Base-by-base conservation (phyloP, 2,329 filamentous ascomycete species). In the Penicillium decumbens region DNA sequence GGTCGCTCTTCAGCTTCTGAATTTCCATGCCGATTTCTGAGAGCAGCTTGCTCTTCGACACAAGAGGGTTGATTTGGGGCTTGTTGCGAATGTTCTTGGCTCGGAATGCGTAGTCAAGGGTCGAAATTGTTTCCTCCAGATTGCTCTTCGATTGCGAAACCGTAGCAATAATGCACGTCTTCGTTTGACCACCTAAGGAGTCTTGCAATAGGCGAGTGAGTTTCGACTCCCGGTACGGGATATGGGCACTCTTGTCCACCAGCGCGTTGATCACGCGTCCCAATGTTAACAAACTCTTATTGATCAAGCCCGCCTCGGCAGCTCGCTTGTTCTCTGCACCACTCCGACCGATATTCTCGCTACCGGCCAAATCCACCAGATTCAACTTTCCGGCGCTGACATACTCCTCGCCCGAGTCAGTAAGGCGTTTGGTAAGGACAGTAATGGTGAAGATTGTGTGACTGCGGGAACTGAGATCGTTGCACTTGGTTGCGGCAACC, bases 401-500 rank as follows among this genome's bases (percentile, higher is more conserved):
- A 63, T 88, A 91, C 54, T 97, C 92, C 65, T 97, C 91, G 3
- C 90, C 91, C 53, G 86, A 83, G 41, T 95, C 88, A 2, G 83
- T 82, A 0, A 82, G 82, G 54, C 87, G 85, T 71, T 95, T 95
- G 63, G 90, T 85, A 65, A 91, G 89, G 0, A 91, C 88, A 0
- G 92, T 96, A 52, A 98, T 88, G 6, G 93, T 97, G 66, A 98
- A 98, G 20, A 98, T 87, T 0, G 93, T 98, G 66, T 98, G 95
- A 75, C 91, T 95, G 69, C 93, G 84, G 62, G 91, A 96, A 72
- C 91, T 96, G 47, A 97, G 82, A 63, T 98, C 93, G 68, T 98
- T 98, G 80, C 93, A 98, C 72, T 97, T 97, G n/a, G 93, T 98
- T 3, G 95, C 90, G 5, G 93, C 95, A n/a, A 98, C 93, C 71